Evolutionary conservation across 2,329 filamentous ascomycete species (phyloP).

Genomic region (Penicillium sp.): DNA sequence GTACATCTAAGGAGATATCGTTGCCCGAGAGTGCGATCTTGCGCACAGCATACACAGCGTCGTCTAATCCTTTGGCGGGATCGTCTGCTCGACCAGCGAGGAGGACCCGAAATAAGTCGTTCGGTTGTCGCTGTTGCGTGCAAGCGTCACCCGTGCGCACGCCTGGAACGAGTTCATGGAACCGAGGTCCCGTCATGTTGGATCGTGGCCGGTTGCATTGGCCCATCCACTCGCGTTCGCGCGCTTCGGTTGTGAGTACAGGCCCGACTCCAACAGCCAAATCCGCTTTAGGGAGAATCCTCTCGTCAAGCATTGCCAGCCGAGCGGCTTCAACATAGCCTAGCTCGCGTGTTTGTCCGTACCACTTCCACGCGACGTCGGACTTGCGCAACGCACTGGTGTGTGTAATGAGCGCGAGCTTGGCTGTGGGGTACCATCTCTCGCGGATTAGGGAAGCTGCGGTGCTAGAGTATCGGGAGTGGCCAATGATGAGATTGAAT

Average conservation of each 20-base stretch:
- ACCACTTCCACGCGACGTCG: background rate
- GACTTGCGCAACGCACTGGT: background rate
- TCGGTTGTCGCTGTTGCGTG: background rate
- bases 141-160: background rate
- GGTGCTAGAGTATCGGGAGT: constrained; percentile 1
- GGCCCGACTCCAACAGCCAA: background rate
- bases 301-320: constrained; percentile 1
- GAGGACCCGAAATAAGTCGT: background rate
- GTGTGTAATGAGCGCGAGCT: constrained; percentile 1
- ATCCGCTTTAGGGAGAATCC: constrained; percentile 1
- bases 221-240: background rate
- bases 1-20: background rate
- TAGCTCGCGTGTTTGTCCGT: background rate
- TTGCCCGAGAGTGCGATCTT: background rate
- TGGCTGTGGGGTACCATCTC: constrained; percentile 1
- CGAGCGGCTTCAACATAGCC: constrained; percentile 1
- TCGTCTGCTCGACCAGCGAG: constrained; percentile 2
- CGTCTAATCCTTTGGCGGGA: background rate
- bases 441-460: constrained; percentile 1
- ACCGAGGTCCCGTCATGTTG: background rate
- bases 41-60: background rate
- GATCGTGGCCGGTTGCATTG: background rate
- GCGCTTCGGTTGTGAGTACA: background rate
- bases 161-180: background rate
- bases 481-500: constrained; percentile 1